Percentiles rank a stretch among this genome's conserved stretches.
phyloP scores from a whole-genome alignment of 768 basidiomycete genomes.

The Collybia sordida region DNA sequence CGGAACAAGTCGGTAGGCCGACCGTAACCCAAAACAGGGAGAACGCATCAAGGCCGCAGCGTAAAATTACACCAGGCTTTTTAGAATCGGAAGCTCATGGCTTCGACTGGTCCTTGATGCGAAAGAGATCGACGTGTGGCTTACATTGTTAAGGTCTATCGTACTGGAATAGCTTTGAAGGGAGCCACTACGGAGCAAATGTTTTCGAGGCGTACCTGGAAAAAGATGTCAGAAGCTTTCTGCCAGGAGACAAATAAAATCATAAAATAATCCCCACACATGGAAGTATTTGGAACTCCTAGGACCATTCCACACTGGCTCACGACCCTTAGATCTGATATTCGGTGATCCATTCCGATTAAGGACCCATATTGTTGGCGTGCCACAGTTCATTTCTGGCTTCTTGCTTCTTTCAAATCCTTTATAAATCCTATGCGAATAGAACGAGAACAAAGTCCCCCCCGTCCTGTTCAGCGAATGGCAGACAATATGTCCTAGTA shows the following conservation, averaged over 20 bases:
- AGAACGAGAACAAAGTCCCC: conserved; percentile 33
- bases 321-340: conserved; percentile 74
- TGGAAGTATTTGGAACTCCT: conserved; percentile 36
- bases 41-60: conserved; percentile 15
- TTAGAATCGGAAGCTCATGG: not conserved
- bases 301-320: conserved; percentile 46
- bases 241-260: conserved; percentile 38
- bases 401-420: conserved; percentile 34
- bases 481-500: conserved; percentile 57
- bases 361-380: conserved; percentile 39
- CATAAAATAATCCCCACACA: conserved; percentile 37
- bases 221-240: conserved; percentile 34
- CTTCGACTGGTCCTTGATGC: not conserved
- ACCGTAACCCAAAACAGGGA: conserved; percentile 18
- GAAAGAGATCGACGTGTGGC: not conserved
- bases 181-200: conserved; percentile 22
- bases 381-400: conserved; percentile 39
- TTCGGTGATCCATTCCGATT: conserved; percentile 58
- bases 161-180: conserved; percentile 11
- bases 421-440: conserved; percentile 55
- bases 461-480: conserved; percentile 45
- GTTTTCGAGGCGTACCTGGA: conserved; percentile 34
- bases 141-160: not conserved
- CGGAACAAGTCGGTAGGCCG: conserved; percentile 36
- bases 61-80: not conserved